A percentile compares a stretch with the other conserved stretches of the same genome.
phyloP scores from a whole-genome alignment of 1,284 basidiomycete genomes.

The Heliocybe sulcata region DNA sequence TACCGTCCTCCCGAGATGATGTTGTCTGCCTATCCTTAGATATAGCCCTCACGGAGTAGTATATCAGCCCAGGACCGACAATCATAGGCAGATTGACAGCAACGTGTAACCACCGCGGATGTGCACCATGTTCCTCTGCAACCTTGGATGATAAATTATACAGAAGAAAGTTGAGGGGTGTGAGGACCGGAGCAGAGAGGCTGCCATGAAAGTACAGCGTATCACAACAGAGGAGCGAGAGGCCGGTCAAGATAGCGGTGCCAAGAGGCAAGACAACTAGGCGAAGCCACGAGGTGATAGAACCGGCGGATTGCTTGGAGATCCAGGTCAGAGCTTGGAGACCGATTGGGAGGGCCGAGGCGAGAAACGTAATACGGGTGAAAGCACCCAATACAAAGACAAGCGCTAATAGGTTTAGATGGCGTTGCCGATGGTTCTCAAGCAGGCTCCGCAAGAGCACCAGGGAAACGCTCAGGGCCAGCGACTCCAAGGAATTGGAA shows the following conservation, averaged over 20 bases:
- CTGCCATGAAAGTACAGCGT: conserved; percentile 23
- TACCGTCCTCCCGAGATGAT: background rate
- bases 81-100: conserved; percentile 32
- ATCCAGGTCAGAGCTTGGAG: conserved; percentile 16
- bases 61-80: conserved; percentile 24
- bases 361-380: conserved; percentile 29
- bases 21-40: background rate
- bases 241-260: conserved; percentile 12
- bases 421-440: background rate
- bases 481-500: conserved; percentile 30
- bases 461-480: conserved; percentile 23
- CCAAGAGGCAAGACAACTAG: conserved; percentile 13
- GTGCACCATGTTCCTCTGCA: conserved; percentile 30
- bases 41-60: background rate
- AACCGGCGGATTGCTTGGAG: conserved; percentile 6
- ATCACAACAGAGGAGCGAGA: conserved; percentile 19
- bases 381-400: conserved; percentile 23
- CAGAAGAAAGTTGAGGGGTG: conserved; percentile 30
- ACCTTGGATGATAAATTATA: conserved; percentile 31
- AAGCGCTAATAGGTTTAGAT: conserved; percentile 16
- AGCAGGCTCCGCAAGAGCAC: conserved; percentile 11
- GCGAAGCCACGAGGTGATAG: conserved; percentile 1
- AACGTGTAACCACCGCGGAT: conserved; percentile 32
- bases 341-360: conserved; percentile 24
- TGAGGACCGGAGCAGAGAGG: conserved; percentile 17